These are phyloP conservation scores for Candida glaebosa DNA, from an alignment of 805 yeast genomes.

Conservation along the genomic window DNA sequence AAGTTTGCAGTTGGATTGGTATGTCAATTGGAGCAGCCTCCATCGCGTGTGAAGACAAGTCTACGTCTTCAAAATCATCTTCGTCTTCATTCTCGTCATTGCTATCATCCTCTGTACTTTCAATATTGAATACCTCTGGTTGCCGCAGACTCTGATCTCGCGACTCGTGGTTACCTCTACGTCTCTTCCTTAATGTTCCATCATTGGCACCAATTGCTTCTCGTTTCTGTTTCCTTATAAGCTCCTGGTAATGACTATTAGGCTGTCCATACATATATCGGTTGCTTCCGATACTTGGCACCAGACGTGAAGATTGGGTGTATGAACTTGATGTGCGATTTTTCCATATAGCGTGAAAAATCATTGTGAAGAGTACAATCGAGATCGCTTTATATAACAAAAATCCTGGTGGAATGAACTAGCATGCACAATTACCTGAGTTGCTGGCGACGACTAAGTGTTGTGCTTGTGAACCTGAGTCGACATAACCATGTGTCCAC, in stretches of 20 bases:
- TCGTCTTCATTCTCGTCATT: constrained; percentile 12
- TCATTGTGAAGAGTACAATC: background rate
- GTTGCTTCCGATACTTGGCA: background rate
- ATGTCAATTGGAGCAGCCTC: background rate
- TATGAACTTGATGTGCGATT: background rate
- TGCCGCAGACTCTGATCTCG: background rate
- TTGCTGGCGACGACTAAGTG: constrained; percentile 3
- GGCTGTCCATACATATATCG: constrained; percentile 4
- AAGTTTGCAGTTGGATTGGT: constrained; percentile 4
- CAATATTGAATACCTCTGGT: background rate
- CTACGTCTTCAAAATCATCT: constrained; percentile 24
- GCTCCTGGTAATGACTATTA: constrained; percentile 7
- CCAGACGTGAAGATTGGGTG: background rate
- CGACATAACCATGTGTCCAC: constrained; percentile 1
- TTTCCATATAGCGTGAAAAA: background rate
- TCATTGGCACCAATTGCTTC: background rate
- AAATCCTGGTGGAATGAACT: background rate
- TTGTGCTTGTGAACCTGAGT: background rate
- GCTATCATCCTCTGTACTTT: constrained; percentile 3
- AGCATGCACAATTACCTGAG: background rate
- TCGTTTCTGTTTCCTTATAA: constrained; percentile 2
- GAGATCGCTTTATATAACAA: background rate
- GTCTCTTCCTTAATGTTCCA: constrained; percentile 4
- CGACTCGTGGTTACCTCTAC: constrained; percentile 1
- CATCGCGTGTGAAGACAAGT: constrained; percentile 7